Conservation (phyloP, 441 rosid genomes). For the Euphorbia schlechtendalii region DNA sequence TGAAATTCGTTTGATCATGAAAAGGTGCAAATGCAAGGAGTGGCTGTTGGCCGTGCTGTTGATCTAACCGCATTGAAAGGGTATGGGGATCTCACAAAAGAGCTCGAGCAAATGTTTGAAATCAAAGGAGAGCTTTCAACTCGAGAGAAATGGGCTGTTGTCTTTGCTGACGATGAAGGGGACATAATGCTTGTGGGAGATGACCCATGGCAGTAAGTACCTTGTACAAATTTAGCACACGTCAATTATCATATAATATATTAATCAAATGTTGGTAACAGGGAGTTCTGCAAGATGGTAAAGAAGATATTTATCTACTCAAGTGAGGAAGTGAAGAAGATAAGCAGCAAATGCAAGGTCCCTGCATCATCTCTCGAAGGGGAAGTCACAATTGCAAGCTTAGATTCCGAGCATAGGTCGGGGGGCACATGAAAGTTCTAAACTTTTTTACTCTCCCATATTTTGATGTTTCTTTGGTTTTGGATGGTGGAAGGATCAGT, state of each 20-base stretch:
- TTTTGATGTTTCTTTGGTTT: too few relatives aligned
- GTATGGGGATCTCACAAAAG: slow-evolving; percentile 53
- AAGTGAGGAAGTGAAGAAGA: slow-evolving; percentile 66
- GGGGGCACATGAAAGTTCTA: too few relatives aligned
- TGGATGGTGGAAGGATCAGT: too few relatives aligned
- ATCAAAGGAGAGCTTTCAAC: slow-evolving; percentile 60
- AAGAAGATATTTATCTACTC: slow-evolving; percentile 65
- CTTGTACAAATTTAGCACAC: not conserved
- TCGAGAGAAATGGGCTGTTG: slow-evolving; percentile 62
- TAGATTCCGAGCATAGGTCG: slow-evolving; percentile 38
- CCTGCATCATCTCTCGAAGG: slow-evolving; percentile 39
- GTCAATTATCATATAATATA: too few relatives aligned
- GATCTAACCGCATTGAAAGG: slow-evolving; percentile 62
- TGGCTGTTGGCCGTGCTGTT: slow-evolving; percentile 90
- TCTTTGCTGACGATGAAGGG: slow-evolving; percentile 78
- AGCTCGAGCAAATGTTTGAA: slow-evolving; percentile 81
- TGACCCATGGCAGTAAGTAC: slow-evolving; percentile 82
- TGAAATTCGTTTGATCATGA: too few relatives aligned
- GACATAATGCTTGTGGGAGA: slow-evolving; percentile 90
- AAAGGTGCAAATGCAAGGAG: slow-evolving; percentile 92
- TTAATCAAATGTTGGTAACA: slow-evolving; percentile 19
- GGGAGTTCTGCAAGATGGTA: slow-evolving; percentile 90
- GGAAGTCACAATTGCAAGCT: slow-evolving; percentile 33
- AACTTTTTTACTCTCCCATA: too few relatives aligned
- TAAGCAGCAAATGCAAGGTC: slow-evolving; percentile 39